A percentile compares a stretch with the other conserved stretches of the same genome.
Conservation (phyloP, 306 rosid species). For the Phaseolus lunatus region DNA sequence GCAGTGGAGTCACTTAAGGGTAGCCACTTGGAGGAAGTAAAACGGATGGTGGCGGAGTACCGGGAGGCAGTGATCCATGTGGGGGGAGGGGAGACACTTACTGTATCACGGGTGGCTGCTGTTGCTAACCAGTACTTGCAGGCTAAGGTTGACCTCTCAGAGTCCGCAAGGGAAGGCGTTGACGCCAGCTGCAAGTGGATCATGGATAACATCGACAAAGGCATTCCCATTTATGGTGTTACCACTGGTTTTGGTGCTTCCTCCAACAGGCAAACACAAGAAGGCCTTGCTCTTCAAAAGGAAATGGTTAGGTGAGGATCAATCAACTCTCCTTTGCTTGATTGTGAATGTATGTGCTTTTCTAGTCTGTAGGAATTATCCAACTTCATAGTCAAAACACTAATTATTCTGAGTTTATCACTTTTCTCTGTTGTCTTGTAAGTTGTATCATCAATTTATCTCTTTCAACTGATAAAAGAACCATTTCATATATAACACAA, state of each 20-base stretch:
- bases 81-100: slow-evolving; percentile 37
- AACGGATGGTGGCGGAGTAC: slow-evolving; percentile 50
- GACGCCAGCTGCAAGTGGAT: slow-evolving; percentile 55
- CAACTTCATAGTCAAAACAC: background rate
- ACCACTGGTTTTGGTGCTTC: slow-evolving; percentile 58
- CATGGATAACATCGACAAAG: slow-evolving; percentile 40
- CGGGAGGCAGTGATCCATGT: slow-evolving; percentile 35
- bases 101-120: slow-evolving; percentile 54
- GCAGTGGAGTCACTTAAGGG: slow-evolving; percentile 53
- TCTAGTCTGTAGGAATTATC: background rate
- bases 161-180: slow-evolving; percentile 50
- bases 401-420: background rate
- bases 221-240: slow-evolving; percentile 46
- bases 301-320: slow-evolving; percentile 57
- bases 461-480: background rate
- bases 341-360: background rate
- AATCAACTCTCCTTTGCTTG: background rate
- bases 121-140: slow-evolving; percentile 39
- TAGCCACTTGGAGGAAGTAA: slow-evolving; percentile 54
- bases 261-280: slow-evolving; percentile 47
- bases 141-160: slow-evolving; percentile 48
- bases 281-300: slow-evolving; percentile 53
- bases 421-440: no score
- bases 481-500: background rate
- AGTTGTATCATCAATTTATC: no score